phyloP scores from a whole-genome alignment of 345 rosid species.

The Ceriops zippeliana region DNA sequence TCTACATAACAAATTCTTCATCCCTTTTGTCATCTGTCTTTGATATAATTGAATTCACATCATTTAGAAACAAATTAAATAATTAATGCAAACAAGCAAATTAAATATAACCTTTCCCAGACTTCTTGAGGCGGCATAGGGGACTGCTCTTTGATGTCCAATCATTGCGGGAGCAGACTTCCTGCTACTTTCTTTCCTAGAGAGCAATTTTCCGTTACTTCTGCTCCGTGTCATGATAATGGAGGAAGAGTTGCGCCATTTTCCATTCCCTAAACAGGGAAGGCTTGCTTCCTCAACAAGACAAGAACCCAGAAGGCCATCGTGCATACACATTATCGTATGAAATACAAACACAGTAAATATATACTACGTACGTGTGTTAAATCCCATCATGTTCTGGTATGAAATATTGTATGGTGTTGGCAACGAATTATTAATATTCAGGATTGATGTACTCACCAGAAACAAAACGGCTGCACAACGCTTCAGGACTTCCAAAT shows the following conservation, averaged over 20 bases:
- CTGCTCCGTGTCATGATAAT: conserved; percentile 61
- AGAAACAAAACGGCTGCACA: conserved; percentile 85
- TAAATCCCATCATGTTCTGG: not conserved
- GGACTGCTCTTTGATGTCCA: conserved; percentile 48
- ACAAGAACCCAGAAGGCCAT: not conserved
- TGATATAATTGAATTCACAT: not conserved
- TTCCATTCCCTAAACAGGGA: conserved; percentile 48
- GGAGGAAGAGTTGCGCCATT: conserved; percentile 45
- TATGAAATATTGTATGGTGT: not conserved
- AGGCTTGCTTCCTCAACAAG: conserved; percentile 64
- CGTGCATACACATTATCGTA: too few relatives aligned
- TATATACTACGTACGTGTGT: not conserved
- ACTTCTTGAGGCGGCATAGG: conserved; percentile 55
- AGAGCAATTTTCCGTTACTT: conserved; percentile 32
- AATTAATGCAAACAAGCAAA: not conserved
- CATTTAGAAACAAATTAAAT: not conserved
- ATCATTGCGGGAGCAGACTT: conserved; percentile 41
- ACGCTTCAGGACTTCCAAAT: conserved; percentile 77
- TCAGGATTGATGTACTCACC: conserved; percentile 33
- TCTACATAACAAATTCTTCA: conserved; percentile 50
- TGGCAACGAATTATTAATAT: not conserved
- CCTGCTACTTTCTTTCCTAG: conserved; percentile 31
- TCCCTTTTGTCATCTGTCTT: conserved; percentile 51
- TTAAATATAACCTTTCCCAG: conserved; percentile 43
- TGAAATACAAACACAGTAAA: too few relatives aligned